Conservation (phyloP, 169 alveolate species). For the Plasmodium sp. region DNA sequence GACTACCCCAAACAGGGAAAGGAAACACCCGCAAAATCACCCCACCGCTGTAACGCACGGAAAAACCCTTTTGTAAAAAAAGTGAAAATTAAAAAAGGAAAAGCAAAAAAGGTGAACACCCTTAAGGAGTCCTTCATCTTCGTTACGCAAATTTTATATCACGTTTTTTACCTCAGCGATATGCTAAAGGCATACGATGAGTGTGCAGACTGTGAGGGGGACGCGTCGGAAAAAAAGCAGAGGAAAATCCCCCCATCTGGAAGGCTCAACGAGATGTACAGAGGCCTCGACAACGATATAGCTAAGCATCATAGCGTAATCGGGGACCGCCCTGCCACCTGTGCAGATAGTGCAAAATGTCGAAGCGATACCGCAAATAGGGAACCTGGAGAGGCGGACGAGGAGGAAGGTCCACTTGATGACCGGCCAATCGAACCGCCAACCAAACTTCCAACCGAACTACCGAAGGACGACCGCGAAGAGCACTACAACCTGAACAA, state of each 20-base stretch:
- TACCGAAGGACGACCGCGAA: neutral
- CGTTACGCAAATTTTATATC: constrained; percentile 35
- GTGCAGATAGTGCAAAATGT: neutral
- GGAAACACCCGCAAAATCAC: neutral
- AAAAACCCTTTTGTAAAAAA: constrained; percentile 26
- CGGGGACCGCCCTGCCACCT: neutral
- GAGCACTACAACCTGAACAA: neutral
- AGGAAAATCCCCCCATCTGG: neutral
- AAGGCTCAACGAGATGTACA: neutral
- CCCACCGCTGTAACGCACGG: neutral
- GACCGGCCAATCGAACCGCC: neutral
- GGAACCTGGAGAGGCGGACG: neutral
- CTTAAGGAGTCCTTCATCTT: constrained; percentile 23
- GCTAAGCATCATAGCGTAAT: neutral
- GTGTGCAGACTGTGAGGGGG: neutral
- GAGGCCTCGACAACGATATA: neutral
- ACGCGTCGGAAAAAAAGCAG: neutral
- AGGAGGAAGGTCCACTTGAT: neutral
- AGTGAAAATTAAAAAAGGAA: constrained; percentile 3
- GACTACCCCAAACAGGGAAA: neutral
- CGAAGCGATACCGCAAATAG: neutral
- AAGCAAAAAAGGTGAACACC: neutral
- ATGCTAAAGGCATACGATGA: constrained; percentile 32
- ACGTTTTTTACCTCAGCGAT: constrained; percentile 30
- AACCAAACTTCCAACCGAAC: neutral